Evolutionary conservation across 352 stramenopile species (phyloP).

Genomic region (Pythium periplocum): DNA sequence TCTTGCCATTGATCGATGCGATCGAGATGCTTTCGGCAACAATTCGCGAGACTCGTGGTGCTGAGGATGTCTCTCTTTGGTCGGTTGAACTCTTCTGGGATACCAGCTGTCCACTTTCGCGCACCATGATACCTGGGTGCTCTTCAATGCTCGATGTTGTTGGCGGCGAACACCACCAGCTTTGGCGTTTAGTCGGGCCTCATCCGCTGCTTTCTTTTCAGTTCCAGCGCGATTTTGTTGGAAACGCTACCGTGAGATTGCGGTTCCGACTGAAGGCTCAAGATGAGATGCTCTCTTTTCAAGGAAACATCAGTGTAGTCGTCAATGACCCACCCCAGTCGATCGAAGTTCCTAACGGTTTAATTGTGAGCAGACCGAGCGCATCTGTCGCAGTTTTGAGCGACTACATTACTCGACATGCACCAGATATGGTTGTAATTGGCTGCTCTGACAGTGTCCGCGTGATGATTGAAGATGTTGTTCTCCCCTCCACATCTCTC

Average conservation of each 20-base stretch:
- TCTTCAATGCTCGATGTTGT: constrained; percentile 4
- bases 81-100: constrained; percentile 10
- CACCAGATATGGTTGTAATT: no score
- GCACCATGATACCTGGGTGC: constrained; percentile 5
- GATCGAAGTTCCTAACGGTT: constrained; percentile 9
- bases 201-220: constrained; percentile 3
- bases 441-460: no score
- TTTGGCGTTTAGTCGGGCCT: constrained; percentile 10
- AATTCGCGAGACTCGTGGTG: neutral
- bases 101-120: neutral
- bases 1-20: constrained; percentile 8
- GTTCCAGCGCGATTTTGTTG: constrained; percentile 1
- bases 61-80: constrained; percentile 3
- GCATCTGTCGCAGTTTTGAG: no score
- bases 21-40: neutral
- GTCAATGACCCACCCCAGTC: constrained; percentile 5
- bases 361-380: no score
- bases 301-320: neutral
- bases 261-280: constrained; percentile 4
- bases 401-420: no score
- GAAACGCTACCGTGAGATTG: constrained; percentile 1
- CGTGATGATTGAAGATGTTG: no score
- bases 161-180: constrained; percentile 1
- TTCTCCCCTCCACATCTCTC: no score
- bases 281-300: neutral